phyloP scores from a whole-genome alignment of 2,329 filamentous ascomycete genomes.

The Paraconiothyrium sp. region DNA sequence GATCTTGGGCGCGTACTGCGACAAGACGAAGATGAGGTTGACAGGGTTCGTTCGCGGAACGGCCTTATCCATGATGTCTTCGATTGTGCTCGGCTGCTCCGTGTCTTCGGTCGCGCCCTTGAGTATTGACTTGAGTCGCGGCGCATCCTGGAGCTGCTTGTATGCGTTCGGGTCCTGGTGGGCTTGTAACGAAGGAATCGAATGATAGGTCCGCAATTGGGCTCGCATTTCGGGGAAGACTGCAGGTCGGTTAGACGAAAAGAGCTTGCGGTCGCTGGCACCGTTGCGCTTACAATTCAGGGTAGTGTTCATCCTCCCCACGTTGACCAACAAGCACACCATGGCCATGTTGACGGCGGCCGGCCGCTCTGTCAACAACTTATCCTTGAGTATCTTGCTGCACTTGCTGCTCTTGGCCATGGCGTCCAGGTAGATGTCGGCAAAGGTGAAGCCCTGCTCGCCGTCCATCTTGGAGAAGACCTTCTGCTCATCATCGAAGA shows the following conservation, averaged over 20 bases:
- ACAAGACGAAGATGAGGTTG: conserved; percentile 94
- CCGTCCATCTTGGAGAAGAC: conserved; percentile 93
- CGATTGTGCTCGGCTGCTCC: conserved; percentile 82
- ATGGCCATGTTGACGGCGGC: conserved; percentile 98
- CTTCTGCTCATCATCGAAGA: conserved; percentile 77
- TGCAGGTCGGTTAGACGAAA: conserved; percentile 51
- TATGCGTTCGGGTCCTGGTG: conserved; percentile 95
- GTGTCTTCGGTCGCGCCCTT: conserved; percentile 95
- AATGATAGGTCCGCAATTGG: conserved; percentile 95
- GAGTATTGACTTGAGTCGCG: conserved; percentile 93
- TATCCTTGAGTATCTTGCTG: conserved; percentile 97
- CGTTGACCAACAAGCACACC: conserved; percentile 97
- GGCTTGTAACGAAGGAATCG: conserved; percentile 94
- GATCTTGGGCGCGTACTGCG: conserved; percentile 87
- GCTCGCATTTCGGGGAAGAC: conserved; percentile 99
- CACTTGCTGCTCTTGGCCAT: conserved; percentile 99
- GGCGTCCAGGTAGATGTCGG: conserved; percentile 96
- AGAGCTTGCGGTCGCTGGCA: conserved; percentile 2
- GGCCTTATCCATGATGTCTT: conserved; percentile 76
- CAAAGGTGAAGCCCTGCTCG: conserved; percentile 78
- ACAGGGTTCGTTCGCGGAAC: conserved; percentile 93
- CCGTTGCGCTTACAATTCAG: conserved; percentile 79
- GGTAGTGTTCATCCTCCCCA: conserved; percentile 98
- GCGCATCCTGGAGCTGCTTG: conserved; percentile 97
- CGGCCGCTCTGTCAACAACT: conserved; percentile 88